Conservation (phyloP, 1,139 yeast species). For the Zygosaccharomyces pseudobailii region DNA sequence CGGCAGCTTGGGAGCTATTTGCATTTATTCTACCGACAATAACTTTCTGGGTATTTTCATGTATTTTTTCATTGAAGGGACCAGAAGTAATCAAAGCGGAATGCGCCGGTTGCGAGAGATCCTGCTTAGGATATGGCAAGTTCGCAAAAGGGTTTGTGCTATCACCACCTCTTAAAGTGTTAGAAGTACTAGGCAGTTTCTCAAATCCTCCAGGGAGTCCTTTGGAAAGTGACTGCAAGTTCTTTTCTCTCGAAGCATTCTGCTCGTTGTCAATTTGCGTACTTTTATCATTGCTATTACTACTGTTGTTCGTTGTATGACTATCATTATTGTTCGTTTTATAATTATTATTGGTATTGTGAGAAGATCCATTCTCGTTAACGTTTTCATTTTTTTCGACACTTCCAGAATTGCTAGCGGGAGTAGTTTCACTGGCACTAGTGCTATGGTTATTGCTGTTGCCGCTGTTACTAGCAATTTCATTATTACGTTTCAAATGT, state of each 20-base stretch:
- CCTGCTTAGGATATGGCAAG: not conserved
- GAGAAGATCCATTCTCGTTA: slow-evolving; percentile 1
- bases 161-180: not conserved
- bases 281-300: not conserved
- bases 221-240: not conserved
- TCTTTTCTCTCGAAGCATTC: not conserved
- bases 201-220: not conserved
- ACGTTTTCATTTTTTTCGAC: slow-evolving; percentile 1
- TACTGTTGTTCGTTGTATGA: not conserved
- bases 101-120: slow-evolving; percentile 15
- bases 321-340: slow-evolving; percentile 3
- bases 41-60: slow-evolving; percentile 24
- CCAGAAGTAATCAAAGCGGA: slow-evolving; percentile 25
- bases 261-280: not conserved
- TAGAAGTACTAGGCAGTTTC: not conserved
- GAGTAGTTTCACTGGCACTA: not conserved
- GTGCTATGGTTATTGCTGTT: slow-evolving; percentile 6
- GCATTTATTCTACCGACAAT: slow-evolving; percentile 25
- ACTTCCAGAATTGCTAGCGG: not conserved
- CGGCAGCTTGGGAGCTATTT: not conserved
- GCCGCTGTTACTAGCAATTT: not conserved
- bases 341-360: slow-evolving; percentile 2
- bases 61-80: slow-evolving; percentile 27
- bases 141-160: not conserved
- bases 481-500: not conserved